Conservation (phyloP, 179 eudicot species). For the Gypsophila paniculata region DNA sequence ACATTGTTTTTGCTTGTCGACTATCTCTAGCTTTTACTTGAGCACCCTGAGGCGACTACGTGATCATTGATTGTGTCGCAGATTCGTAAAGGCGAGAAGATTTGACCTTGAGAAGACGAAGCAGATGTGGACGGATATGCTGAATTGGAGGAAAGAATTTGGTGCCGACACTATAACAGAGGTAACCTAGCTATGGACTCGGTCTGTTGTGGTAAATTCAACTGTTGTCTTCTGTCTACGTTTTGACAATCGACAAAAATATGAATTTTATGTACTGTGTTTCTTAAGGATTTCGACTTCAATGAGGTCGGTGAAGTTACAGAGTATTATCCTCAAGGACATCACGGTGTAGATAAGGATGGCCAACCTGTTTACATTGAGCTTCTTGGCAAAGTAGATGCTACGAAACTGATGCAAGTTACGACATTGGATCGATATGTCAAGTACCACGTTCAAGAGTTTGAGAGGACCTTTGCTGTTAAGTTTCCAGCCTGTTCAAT, state of each 20-base stretch:
- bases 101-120: conserved; percentile 41
- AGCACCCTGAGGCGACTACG: background rate
- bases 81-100: conserved; percentile 42
- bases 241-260: no score
- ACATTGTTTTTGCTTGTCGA: background rate
- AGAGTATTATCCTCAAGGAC: conserved; percentile 90
- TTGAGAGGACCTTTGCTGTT: conserved; percentile 73
- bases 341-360: conserved; percentile 90
- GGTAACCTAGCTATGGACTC: conserved; percentile 25
- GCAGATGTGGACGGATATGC: conserved; percentile 48
- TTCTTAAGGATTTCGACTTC: conserved; percentile 71
- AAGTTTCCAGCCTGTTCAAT: conserved; percentile 92
- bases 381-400: conserved; percentile 82
- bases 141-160: conserved; percentile 49
- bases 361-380: conserved; percentile 94
- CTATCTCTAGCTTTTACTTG: background rate
- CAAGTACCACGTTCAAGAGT: conserved; percentile 78
- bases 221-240: background rate
- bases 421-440: conserved; percentile 86
- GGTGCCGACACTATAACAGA: conserved; percentile 46
- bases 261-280: conserved; percentile 5
- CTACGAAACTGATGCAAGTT: conserved; percentile 73
- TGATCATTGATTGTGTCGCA: conserved; percentile 19
- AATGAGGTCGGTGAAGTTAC: conserved; percentile 65
- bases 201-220: background rate